Evolutionary conservation across 495 filamentous ascomycete genomes (phyloP), one percentile per base, ranked within the genome.

Genomic region (Parachaetomium inaequale): DNA sequence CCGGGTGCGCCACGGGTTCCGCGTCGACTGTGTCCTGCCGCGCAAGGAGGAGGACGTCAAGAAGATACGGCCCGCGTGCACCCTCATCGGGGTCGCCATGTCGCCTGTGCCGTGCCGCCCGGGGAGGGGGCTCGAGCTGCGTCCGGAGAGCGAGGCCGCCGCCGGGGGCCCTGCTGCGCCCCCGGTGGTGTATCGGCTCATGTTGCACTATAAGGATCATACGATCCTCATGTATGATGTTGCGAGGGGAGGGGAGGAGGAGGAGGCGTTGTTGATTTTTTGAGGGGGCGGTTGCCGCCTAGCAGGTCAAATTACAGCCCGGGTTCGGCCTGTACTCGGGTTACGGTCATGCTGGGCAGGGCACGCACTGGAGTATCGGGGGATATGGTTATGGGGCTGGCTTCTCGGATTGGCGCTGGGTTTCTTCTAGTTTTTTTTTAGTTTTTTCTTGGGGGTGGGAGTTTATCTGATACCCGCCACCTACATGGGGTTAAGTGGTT

Each of bases 181-280:
- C 32, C 60, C 72, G 26, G 29, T 31, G 19, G 74, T 75, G 69
- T 95, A 89, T 73, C 77, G 93, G 29, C 65, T 98, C 42, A 75
- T 96, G 61, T 74, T 96, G 66, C 82, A 86, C 31, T 98, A 88
- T 74, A 77, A 79, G 64, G 85, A 96, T 73, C 87, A 91, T 63
- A 84, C 84, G 0, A 81, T 97, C 17, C 74, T 96, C 70, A 89
- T 83, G 68, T 98, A 97, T 74, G 89, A 96, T 68, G 75, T 97
- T 57, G 55, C 45, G 40, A 63, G 65, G 45, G n/a, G 59, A n/a
- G 45, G 31, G 55, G 59, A 36, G 1, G 50, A 58, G 17, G 65
- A 66, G 4, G 70, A 70, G 23, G 15, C 6, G 3, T 57, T 74
- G 62, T 46, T 71, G 58, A 58, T 74, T 23, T 71, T 69, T 21